These are phyloP conservation scores for Lipomyces yamadae DNA, from an alignment of 805 yeast species.

Conservation along the genomic window DNA sequence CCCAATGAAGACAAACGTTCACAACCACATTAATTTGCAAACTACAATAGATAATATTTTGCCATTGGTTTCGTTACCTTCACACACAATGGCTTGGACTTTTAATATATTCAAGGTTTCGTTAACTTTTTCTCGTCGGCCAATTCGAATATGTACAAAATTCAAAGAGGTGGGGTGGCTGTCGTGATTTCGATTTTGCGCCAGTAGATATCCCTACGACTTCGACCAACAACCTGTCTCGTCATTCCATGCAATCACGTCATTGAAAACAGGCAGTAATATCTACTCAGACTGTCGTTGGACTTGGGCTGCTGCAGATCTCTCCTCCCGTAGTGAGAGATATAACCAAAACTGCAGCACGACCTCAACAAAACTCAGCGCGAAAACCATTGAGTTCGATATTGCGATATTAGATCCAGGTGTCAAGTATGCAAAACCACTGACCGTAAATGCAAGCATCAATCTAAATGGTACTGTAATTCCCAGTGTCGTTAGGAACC, in stretches of 20 bases:
- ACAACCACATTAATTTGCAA: no score
- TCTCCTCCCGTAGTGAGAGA: conserved; percentile 35
- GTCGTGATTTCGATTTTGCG: no score
- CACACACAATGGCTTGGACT: no score
- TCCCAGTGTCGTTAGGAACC: neutral
- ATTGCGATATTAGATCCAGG: conserved; percentile 26
- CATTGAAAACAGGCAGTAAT: neutral
- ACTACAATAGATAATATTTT: no score
- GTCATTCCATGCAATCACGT: neutral
- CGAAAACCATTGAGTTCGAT: conserved; percentile 33
- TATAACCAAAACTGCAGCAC: conserved; percentile 37
- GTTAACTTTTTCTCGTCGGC: no score
- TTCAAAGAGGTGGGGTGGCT: no score
- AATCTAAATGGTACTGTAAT: conserved; percentile 34
- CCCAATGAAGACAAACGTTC: no score
- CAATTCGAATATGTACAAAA: no score
- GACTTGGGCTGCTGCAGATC: conserved; percentile 2
- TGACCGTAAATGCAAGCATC: conserved; percentile 33
- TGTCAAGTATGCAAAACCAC: conserved; percentile 31
- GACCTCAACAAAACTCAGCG: conserved; percentile 35
- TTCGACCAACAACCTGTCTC: neutral
- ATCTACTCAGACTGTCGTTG: neutral
- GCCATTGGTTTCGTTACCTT: no score
- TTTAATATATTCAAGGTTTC: no score
- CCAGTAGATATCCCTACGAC: no score